These are phyloP conservation scores for Yamadazyma pseudoaaseri DNA, from an alignment of 1,139 yeast species.

Conservation along the genomic window DNA sequence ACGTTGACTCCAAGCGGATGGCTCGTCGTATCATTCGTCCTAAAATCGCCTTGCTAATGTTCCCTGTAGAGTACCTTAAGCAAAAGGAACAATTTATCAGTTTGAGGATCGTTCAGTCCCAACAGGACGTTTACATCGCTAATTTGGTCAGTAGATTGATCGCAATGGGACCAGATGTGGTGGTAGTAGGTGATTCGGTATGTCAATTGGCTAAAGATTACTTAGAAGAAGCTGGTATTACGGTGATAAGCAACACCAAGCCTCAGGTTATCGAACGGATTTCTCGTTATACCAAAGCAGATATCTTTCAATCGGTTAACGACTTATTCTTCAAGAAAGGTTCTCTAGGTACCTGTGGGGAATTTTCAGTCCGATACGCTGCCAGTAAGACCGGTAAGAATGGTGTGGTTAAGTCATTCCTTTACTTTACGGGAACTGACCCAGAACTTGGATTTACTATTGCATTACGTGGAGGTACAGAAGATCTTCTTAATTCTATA, in stretches of 20 bases:
- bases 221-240: constrained; percentile 70
- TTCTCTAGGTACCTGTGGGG: constrained; percentile 69
- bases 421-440: constrained; percentile 77
- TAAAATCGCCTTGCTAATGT: constrained; percentile 76
- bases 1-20: constrained; percentile 82
- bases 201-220: constrained; percentile 79
- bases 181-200: constrained; percentile 77
- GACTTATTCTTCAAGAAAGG: constrained; percentile 50
- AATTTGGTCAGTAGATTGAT: constrained; percentile 79
- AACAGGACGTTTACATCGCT: constrained; percentile 80
- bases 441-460: constrained; percentile 78
- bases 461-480: constrained; percentile 73
- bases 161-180: constrained; percentile 74
- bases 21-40: constrained; percentile 62
- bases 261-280: constrained; percentile 81
- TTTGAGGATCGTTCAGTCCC: constrained; percentile 80
- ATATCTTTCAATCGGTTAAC: constrained; percentile 56
- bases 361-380: constrained; percentile 68
- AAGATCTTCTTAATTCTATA: constrained; percentile 57
- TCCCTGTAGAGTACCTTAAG: constrained; percentile 83
- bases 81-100: constrained; percentile 75
- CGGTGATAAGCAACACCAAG: constrained; percentile 78
- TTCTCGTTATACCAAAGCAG: constrained; percentile 79
- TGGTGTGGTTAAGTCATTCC: constrained; percentile 59
- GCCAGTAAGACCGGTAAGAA: constrained; percentile 17